These are phyloP conservation scores for Geranomyces variabilis DNA, from an alignment of 192 early-diverging fungal genomes.

Conservation along the genomic window DNA sequence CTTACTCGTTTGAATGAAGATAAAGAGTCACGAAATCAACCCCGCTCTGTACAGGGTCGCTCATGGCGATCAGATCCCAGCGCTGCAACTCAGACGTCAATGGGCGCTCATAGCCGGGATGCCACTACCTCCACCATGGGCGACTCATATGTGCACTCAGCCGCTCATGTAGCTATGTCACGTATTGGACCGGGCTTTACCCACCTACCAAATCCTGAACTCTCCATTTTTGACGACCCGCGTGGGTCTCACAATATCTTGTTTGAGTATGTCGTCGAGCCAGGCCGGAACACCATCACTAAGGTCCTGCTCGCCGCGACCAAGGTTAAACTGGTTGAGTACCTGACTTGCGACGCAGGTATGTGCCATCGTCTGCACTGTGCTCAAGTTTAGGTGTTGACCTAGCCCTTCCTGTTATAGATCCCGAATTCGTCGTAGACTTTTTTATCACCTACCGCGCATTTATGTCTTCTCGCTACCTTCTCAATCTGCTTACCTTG, in stretches of 20 bases:
- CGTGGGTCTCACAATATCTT: conserved; percentile 13
- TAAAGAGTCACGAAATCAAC: no score
- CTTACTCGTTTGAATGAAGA: no score
- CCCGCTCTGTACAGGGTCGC: no score
- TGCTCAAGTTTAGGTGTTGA: neutral
- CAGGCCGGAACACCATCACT: conserved; percentile 8
- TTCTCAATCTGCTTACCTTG: conserved; percentile 1
- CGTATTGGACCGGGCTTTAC: no score
- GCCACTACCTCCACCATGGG: neutral
- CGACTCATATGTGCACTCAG: no score
- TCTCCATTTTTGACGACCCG: conserved; percentile 15
- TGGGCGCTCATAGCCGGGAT: neutral
- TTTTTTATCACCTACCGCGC: conserved; percentile 33
- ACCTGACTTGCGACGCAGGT: conserved; percentile 30
- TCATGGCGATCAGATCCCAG: no score
- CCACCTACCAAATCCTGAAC: neutral
- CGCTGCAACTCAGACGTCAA: no score
- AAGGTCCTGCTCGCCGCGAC: conserved; percentile 24
- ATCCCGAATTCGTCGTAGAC: conserved; percentile 18
- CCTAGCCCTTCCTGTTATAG: neutral
- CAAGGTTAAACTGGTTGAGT: conserved; percentile 15
- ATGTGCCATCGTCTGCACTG: neutral
- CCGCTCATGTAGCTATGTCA: no score
- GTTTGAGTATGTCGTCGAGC: conserved; percentile 30
- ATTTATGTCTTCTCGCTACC: conserved; percentile 8